These are phyloP conservation scores for Ramaria rubella DNA, from an alignment of 768 basidiomycete species.

Conservation along the genomic window DNA sequence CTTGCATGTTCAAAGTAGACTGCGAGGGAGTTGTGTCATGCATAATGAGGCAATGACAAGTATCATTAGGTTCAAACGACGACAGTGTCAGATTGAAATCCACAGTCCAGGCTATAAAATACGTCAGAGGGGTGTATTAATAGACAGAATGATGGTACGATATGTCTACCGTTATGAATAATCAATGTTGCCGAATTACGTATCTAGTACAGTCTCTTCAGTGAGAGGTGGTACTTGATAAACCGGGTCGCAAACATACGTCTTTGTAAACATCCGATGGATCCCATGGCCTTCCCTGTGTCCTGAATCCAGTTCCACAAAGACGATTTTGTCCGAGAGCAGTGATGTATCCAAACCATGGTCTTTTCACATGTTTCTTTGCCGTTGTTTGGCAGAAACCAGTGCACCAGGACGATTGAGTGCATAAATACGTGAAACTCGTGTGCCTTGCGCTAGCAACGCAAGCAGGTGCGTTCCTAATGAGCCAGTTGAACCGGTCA, in stretches of 20 bases:
- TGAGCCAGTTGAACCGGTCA: constrained; percentile 34
- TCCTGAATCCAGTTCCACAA: constrained; percentile 31
- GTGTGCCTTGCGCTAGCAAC: constrained; percentile 21
- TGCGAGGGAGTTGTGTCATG: too few species aligned
- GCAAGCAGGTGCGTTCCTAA: constrained; percentile 31
- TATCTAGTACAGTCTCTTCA: constrained; percentile 21
- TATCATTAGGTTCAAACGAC: constrained; percentile 10
- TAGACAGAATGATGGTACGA: not conserved
- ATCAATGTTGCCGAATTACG: constrained; percentile 28
- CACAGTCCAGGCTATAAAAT: constrained; percentile 8
- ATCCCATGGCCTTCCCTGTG: constrained; percentile 11
- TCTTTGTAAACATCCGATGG: not conserved
- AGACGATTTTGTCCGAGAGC: constrained; percentile 27
- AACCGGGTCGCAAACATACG: constrained; percentile 14
- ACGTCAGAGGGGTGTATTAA: not conserved
- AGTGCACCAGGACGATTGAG: constrained; percentile 27
- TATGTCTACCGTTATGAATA: constrained; percentile 29
- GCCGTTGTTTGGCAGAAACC: constrained; percentile 14
- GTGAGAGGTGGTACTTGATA: constrained; percentile 19
- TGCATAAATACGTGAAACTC: constrained; percentile 28
- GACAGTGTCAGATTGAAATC: constrained; percentile 11
- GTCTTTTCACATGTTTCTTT: constrained; percentile 27
- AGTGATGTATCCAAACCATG: constrained; percentile 25
- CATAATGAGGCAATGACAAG: too few species aligned
- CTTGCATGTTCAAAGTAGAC: too few species aligned